Evolutionary conservation across 108 stramenopile species (phyloP).

Genomic region (Cyclotella atomus): DNA sequence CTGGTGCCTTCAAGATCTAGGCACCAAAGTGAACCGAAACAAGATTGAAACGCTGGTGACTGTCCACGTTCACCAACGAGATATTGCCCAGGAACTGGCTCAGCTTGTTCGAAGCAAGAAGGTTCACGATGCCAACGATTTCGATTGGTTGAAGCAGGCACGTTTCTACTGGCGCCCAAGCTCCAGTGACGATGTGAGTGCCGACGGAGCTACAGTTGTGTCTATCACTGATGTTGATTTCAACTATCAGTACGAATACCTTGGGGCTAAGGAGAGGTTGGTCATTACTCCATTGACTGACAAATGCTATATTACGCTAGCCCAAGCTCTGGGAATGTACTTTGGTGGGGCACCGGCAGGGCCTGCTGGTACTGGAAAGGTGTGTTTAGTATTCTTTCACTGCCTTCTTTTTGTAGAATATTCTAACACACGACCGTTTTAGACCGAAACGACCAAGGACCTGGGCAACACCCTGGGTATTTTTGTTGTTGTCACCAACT

Average conservation of each 20-base stretch:
- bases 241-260: constrained; percentile 93
- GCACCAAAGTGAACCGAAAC: constrained; percentile 83
- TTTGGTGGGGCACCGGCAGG: constrained; percentile 95
- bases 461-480: constrained; percentile 89
- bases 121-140: constrained; percentile 88
- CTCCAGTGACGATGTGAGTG: constrained; percentile 71
- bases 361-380: constrained; percentile 92
- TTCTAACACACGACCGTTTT: too few species aligned
- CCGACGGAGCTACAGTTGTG: constrained; percentile 82
- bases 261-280: constrained; percentile 92
- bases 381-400: constrained; percentile 3
- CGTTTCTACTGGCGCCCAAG: constrained; percentile 92
- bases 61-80: constrained; percentile 91
- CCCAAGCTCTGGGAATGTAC: constrained; percentile 93
- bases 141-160: constrained; percentile 94
- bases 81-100: constrained; percentile 82
- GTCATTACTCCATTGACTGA: constrained; percentile 93
- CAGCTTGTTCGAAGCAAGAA: constrained; percentile 65
- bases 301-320: constrained; percentile 93
- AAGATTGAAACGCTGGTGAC: constrained; percentile 94
- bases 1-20: constrained; percentile 92
- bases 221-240: constrained; percentile 91
- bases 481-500: constrained; percentile 93
- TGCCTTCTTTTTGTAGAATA: neutral
- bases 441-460: constrained; percentile 85